Evolutionary conservation across 495 filamentous ascomycete genomes (phyloP).

Genomic region (Aspergillus cristatus): DNA sequence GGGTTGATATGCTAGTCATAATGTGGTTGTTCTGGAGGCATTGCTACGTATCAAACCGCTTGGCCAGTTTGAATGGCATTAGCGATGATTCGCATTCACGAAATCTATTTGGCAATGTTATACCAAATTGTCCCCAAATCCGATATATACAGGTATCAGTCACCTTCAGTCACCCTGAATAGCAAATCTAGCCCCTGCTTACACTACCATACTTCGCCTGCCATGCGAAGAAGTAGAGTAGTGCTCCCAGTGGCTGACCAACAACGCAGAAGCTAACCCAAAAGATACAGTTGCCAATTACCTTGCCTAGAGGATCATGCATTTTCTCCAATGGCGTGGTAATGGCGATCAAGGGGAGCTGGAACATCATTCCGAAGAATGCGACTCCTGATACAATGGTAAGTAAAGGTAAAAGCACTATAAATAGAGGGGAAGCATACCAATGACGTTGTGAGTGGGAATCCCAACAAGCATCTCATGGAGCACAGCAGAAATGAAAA

Average conservation of each 20-base stretch:
- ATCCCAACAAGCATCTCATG: slow-evolving; percentile 92
- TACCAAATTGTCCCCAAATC: no score
- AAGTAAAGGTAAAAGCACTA: slow-evolving; percentile 4
- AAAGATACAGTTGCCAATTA: slow-evolving; percentile 87
- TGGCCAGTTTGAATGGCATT: no score
- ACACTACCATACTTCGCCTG: slow-evolving; percentile 91
- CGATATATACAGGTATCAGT: no score
- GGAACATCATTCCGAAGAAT: slow-evolving; percentile 86
- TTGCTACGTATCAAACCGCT: no score
- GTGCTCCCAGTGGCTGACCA: slow-evolving; percentile 81
- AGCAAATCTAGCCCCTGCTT: slow-evolving; percentile 21
- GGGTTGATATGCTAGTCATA: no score
- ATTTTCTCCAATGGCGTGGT: slow-evolving; percentile 72
- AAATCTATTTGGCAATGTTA: no score
- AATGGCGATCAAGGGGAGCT: slow-evolving; percentile 77
- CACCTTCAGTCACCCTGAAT: no score
- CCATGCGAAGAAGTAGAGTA: slow-evolving; percentile 97
- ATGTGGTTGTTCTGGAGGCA: no score
- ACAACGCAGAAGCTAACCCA: slow-evolving; percentile 93
- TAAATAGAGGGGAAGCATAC: slow-evolving; percentile 32
- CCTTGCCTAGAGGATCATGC: slow-evolving; percentile 58
- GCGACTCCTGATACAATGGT: slow-evolving; percentile 56
- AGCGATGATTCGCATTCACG: no score
- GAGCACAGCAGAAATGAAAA: slow-evolving; percentile 74
- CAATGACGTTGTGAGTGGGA: slow-evolving; percentile 90